phyloP scores from a whole-genome alignment of 768 basidiomycete species.

The Lactifluus hygrophoroides region DNA sequence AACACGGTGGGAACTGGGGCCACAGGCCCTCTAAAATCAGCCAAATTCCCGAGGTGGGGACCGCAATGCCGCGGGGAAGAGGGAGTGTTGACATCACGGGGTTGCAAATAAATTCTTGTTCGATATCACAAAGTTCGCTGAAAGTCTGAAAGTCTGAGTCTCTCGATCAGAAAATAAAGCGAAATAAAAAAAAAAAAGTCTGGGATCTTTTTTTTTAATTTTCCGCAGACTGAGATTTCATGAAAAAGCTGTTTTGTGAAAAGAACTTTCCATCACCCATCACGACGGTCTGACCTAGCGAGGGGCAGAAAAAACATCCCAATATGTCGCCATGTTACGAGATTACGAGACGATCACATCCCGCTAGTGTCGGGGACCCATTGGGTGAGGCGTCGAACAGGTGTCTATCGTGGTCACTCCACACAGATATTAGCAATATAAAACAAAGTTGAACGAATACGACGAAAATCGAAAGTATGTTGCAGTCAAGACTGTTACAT shows the following conservation, averaged over 20 bases:
- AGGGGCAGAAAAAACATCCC: not conserved
- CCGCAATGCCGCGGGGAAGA: too few species aligned
- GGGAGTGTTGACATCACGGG: too few species aligned
- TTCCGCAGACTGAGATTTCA: too few species aligned
- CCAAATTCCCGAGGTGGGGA: too few species aligned
- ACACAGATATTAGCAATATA: not conserved
- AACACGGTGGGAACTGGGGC: too few species aligned
- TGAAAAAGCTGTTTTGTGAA: not conserved
- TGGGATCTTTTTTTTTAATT: not conserved
- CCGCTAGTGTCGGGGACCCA: not conserved
- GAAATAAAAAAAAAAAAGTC: not conserved
- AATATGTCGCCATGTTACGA: not conserved
- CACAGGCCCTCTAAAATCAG: too few species aligned
- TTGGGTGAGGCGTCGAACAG: not conserved
- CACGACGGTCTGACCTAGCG: not conserved
- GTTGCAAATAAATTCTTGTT: too few species aligned
- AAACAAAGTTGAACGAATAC: not conserved
- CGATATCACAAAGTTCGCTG: too few species aligned
- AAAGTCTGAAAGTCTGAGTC: too few species aligned
- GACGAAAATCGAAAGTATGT: not conserved
- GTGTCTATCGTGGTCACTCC: not conserved
- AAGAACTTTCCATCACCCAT: not conserved
- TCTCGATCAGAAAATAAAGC: not conserved
- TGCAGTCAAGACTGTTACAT: not conserved
- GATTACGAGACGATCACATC: not conserved